Evolutionary conservation across 331 rosid species (phyloP).

Genomic region (Pyracantha coccinea): DNA sequence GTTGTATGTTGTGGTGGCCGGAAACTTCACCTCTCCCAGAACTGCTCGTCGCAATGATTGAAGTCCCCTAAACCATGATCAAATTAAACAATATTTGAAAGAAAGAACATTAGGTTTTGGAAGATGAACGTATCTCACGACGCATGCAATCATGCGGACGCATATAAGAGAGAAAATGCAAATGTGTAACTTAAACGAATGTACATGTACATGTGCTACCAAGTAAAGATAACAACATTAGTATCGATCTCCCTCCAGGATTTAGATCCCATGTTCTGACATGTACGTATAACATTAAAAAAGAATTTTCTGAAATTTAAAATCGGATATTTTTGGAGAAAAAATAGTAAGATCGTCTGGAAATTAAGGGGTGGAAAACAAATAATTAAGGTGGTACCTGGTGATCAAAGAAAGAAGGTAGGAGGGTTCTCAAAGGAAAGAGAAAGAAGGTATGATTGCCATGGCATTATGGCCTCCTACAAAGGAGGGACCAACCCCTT

Average conservation of each 20-base stretch:
- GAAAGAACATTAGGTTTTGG: not conserved
- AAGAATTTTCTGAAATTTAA: too few species aligned
- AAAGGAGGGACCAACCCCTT: conserved; percentile 38
- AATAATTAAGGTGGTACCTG: conserved; percentile 2
- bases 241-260: not conserved
- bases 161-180: not conserved
- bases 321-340: too few species aligned
- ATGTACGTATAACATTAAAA: too few species aligned
- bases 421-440: conserved; percentile 21
- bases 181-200: not conserved
- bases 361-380: not conserved
- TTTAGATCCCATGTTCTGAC: too few species aligned
- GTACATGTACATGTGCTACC: not conserved
- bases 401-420: not conserved
- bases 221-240: not conserved
- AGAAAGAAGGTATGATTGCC: conserved; percentile 20
- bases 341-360: too few species aligned
- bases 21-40: conserved; percentile 37
- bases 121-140: too few species aligned
- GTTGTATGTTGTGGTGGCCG: conserved; percentile 12
- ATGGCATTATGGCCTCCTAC: conserved; percentile 57
- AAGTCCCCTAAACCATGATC: conserved; percentile 18
- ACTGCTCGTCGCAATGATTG: conserved; percentile 27
- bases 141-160: not conserved
- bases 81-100: not conserved